A percentile compares a stretch with the other conserved stretches of the same genome.
Conservation (phyloP, 1,139 yeast genomes). For the Candida tropicalis region DNA sequence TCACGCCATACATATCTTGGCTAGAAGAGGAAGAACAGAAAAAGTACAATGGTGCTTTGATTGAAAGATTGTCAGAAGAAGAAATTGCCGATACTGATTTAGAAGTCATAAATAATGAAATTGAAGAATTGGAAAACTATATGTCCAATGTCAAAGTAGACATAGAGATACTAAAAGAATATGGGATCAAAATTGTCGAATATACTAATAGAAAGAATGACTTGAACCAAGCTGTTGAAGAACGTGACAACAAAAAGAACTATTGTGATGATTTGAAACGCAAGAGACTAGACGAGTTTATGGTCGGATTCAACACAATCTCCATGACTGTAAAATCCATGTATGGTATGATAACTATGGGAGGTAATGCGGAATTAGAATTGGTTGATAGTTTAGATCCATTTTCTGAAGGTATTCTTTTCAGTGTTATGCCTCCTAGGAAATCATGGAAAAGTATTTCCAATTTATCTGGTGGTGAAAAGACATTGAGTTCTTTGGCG, state of each 20-base stretch:
- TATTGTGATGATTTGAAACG: conserved; percentile 72
- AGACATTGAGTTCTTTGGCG: conserved; percentile 92
- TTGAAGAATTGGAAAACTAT: conserved; percentile 57
- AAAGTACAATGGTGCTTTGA: conserved; percentile 35
- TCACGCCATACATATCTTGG: conserved; percentile 53
- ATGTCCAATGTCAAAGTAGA: conserved; percentile 67
- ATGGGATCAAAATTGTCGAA: conserved; percentile 67
- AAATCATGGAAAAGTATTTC: conserved; percentile 97
- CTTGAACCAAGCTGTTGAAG: conserved; percentile 64
- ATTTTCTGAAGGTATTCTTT: conserved; percentile 94
- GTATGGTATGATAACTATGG: conserved; percentile 99
- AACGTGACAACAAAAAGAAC: conserved; percentile 67
- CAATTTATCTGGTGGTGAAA: conserved; percentile 96
- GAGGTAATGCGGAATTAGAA: conserved; percentile 97
- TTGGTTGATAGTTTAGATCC: conserved; percentile 96
- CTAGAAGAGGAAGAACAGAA: conserved; percentile 40
- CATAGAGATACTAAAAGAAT: conserved; percentile 75
- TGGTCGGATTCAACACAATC: conserved; percentile 87
- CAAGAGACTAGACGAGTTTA: conserved; percentile 81
- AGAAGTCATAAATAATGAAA: conserved; percentile 52
- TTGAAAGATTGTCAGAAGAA: conserved; percentile 51
- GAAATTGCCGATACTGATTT: conserved; percentile 56
- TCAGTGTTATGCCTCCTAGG: conserved; percentile 99
- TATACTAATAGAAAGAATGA: conserved; percentile 64
- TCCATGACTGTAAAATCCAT: conserved; percentile 90